These are phyloP conservation scores for Mortierella polycephala DNA, from an alignment of 371 early-diverging fungal species.

Conservation along the genomic window DNA sequence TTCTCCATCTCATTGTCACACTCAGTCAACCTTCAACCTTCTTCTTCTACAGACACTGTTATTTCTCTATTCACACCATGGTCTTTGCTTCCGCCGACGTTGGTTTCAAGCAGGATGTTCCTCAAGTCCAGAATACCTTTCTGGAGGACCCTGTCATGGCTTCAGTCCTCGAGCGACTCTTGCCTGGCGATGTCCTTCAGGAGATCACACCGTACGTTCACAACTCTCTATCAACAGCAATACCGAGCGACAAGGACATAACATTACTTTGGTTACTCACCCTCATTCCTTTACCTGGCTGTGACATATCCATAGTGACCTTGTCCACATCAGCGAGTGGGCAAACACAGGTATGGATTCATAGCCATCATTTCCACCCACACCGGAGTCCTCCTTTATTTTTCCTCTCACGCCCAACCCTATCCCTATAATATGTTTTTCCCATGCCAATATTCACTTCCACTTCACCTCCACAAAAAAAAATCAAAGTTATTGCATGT, in stretches of 20 bases:
- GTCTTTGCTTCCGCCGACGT: conserved; percentile 47
- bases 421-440: neutral
- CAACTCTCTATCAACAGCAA: neutral
- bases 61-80: conserved; percentile 8
- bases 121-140: conserved; percentile 63
- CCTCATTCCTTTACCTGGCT: neutral
- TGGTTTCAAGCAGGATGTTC: conserved; percentile 65
- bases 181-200: conserved; percentile 57
- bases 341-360: conserved; percentile 21
- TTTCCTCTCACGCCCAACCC: neutral
- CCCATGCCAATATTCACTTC: too few relatives aligned
- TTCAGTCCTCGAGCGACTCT: conserved; percentile 58
- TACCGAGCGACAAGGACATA: too few relatives aligned
- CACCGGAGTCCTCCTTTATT: neutral
- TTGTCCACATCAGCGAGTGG: conserved; percentile 45
- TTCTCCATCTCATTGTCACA: too few relatives aligned
- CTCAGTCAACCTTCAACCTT: neutral
- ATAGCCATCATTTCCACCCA: neutral
- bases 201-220: conserved; percentile 57
- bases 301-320: conserved; percentile 23
- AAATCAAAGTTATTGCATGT: too few relatives aligned
- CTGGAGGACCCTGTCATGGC: conserved; percentile 62
- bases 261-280: neutral
- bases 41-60: neutral
- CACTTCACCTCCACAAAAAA: too few relatives aligned